Evolutionary conservation across 2,329 filamentous ascomycete genomes (phyloP).

Genomic region (Amauroascus niger): DNA sequence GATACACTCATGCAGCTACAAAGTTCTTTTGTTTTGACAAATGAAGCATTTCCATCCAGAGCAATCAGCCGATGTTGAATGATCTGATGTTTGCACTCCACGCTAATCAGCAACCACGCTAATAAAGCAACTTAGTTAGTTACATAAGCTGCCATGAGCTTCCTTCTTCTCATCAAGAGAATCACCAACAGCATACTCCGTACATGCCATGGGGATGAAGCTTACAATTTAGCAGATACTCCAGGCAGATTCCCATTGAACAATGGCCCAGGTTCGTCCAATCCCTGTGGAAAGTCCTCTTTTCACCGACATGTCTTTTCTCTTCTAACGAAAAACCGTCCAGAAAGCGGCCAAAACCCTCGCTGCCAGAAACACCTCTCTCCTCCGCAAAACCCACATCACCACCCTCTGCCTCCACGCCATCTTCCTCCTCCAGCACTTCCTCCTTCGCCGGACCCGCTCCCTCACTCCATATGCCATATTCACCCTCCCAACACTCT

Average conservation of each 20-base stretch:
- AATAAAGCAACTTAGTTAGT: no score
- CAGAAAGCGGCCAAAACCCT: conserved; percentile 49
- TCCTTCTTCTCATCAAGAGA: background rate
- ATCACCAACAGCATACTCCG: no score
- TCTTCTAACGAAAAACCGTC: background rate
- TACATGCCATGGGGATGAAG: background rate
- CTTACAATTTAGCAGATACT: background rate
- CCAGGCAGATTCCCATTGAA: background rate
- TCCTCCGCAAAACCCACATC: conserved; percentile 73
- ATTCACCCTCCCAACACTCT: conserved; percentile 62
- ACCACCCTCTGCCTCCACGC: conserved; percentile 62
- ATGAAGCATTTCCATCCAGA: background rate
- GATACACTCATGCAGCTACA: no score
- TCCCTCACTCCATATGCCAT: conserved; percentile 58
- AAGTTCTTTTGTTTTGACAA: no score
- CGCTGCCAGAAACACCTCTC: conserved; percentile 66
- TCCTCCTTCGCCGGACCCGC: conserved; percentile 52
- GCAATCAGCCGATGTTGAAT: background rate
- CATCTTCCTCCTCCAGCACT: conserved; percentile 63
- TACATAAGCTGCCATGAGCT: background rate
- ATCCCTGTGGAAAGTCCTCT: conserved; percentile 4
- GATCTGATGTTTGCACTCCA: no score
- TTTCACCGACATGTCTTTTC: no score
- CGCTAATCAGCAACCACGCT: no score
- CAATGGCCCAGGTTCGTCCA: conserved; percentile 21